These are phyloP conservation scores for Neonothopanus nambi DNA, from an alignment of 1,284 basidiomycete genomes.

Conservation along the genomic window DNA sequence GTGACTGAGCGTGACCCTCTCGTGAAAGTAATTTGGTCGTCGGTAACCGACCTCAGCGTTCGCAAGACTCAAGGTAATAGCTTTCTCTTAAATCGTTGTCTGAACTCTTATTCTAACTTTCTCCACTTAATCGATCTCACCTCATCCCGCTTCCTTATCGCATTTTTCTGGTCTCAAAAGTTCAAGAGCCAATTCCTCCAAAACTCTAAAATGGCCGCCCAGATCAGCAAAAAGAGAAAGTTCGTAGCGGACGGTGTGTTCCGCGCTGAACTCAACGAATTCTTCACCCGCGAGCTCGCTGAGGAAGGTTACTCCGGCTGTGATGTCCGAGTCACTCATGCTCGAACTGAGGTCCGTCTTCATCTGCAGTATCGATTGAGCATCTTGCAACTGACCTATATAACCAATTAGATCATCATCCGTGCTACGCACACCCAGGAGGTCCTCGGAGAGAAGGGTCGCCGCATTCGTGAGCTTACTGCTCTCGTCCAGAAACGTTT, in stretches of 20 bases:
- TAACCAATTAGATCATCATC: constrained; percentile 88
- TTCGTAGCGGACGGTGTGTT: constrained; percentile 99
- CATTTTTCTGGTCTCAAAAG: too few relatives aligned
- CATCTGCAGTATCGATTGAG: constrained; percentile 1
- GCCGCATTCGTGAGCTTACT: constrained; percentile 98
- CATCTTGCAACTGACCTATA: constrained; percentile 5
- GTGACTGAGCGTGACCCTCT: neutral
- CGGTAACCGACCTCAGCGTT: neutral
- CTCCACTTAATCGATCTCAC: constrained; percentile 21
- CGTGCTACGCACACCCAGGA: constrained; percentile 99
- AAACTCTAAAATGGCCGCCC: constrained; percentile 69
- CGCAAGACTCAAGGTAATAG: neutral
- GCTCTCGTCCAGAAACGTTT: constrained; percentile 99
- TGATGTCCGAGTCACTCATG: constrained; percentile 99
- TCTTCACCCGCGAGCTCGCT: constrained; percentile 98
- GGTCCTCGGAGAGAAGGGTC: constrained; percentile 99
- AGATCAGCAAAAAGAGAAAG: constrained; percentile 97
- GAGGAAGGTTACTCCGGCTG: constrained; percentile 99
- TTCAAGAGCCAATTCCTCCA: constrained; percentile 18
- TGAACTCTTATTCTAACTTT: neutral
- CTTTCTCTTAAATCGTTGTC: neutral
- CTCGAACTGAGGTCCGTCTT: constrained; percentile 85
- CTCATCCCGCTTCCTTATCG: constrained; percentile 2
- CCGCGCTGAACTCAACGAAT: constrained; percentile 97
- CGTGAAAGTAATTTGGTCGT: neutral